Percentiles rank a stretch among this genome's conserved stretches.
phyloP scores from a whole-genome alignment of 176 grass and related monocot genomes.

The Bolboschoenus planiculmis region DNA sequence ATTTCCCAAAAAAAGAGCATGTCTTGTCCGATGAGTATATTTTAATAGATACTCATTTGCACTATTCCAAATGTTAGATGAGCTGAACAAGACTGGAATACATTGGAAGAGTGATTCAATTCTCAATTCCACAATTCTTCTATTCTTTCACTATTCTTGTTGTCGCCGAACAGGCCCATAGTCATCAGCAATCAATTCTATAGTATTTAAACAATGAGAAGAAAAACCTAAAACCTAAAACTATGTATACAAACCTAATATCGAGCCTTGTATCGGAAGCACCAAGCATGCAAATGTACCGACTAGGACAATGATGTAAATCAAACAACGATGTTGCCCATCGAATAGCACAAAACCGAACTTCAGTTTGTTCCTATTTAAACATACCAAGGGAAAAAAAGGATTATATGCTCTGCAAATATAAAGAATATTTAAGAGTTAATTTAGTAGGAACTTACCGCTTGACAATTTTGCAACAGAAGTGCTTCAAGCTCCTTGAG shows the following conservation, averaged over 20 bases:
- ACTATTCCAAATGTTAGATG: no score
- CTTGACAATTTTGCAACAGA: constrained; percentile 72
- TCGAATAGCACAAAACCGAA: constrained; percentile 82
- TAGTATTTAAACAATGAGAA: neutral
- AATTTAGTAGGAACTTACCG: constrained; percentile 35
- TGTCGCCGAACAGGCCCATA: no score
- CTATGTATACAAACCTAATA: constrained; percentile 52
- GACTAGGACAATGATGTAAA: constrained; percentile 66
- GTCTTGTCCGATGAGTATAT: no score
- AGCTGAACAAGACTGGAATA: no score
- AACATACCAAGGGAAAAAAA: constrained; percentile 1
- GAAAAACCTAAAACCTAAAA: neutral
- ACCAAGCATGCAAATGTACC: constrained; percentile 90
- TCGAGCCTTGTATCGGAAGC: constrained; percentile 85
- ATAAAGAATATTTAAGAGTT: constrained; percentile 15
- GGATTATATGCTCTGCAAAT: constrained; percentile 28
- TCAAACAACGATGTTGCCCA: constrained; percentile 86
- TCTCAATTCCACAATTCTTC: no score
- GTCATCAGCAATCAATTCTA: neutral
- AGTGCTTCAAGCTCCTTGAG: constrained; percentile 65
- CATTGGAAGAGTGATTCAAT: no score
- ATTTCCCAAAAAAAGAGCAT: no score
- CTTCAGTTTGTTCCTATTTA: constrained; percentile 80
- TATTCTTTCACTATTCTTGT: no score
- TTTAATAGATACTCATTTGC: no score